These are phyloP conservation scores for Alternaria metachromatica DNA, from an alignment of 2,329 filamentous ascomycete genomes.

Conservation along the genomic window DNA sequence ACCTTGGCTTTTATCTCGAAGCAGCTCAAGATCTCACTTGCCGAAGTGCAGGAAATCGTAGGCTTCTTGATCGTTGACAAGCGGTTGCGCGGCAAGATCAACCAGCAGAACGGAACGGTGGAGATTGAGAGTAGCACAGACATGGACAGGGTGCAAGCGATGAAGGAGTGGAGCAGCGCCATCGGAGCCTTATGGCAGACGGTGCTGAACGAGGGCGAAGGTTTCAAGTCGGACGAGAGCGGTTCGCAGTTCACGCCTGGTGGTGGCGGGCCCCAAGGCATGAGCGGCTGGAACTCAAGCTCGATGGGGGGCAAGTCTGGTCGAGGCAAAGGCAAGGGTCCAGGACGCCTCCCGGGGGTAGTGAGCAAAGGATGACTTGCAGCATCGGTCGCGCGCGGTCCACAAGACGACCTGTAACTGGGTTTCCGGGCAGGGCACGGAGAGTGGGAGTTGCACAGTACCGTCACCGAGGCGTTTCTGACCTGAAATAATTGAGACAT, in stretches of 20 bases:
- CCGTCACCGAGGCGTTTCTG: slow-evolving; percentile 38
- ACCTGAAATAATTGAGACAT: slow-evolving; percentile 47
- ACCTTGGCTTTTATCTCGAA: slow-evolving; percentile 85
- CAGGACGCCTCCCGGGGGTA: slow-evolving; percentile 45
- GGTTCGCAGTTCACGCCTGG: slow-evolving; percentile 45
- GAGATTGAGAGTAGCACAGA: slow-evolving; percentile 79
- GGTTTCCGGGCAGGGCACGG: slow-evolving; percentile 38
- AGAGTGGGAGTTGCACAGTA: slow-evolving; percentile 40
- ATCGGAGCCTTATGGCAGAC: slow-evolving; percentile 73
- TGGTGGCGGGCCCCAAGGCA: slow-evolving; percentile 33
- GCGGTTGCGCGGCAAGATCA: slow-evolving; percentile 84
- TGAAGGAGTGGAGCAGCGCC: slow-evolving; percentile 74
- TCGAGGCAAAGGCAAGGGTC: slow-evolving; percentile 48
- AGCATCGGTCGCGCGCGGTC: slow-evolving; percentile 37
- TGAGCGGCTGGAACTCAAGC: slow-evolving; percentile 35
- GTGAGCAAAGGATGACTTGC: slow-evolving; percentile 51
- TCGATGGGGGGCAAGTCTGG: slow-evolving; percentile 39
- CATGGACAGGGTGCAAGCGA: slow-evolving; percentile 73
- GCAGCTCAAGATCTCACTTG: slow-evolving; percentile 82
- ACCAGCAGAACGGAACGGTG: slow-evolving; percentile 84
- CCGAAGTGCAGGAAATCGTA: slow-evolving; percentile 94
- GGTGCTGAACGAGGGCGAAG: slow-evolving; percentile 79
- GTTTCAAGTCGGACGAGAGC: slow-evolving; percentile 63
- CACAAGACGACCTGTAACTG: slow-evolving; percentile 42
- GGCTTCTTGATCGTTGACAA: slow-evolving; percentile 91